Evolutionary conservation across 2,329 filamentous ascomycete genomes (phyloP), one percentile per base, ranked within the genome.

Genomic region (Exophiala dermatitidis): DNA sequence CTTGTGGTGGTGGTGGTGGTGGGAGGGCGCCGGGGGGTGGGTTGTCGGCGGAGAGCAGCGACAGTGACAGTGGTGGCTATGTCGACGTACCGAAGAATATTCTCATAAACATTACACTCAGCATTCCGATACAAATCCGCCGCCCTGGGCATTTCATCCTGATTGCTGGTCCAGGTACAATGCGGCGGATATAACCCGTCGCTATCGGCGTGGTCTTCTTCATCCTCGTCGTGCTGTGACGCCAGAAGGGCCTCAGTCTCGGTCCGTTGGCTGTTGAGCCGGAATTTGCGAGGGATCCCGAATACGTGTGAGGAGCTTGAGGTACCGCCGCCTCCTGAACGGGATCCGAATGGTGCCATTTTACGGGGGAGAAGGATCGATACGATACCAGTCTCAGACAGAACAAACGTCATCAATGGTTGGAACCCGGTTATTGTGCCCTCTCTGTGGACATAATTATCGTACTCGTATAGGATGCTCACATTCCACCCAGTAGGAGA

Each of bases 141-240:
- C 9, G 44, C 48, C 4, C 36, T 42, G 10, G 60, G 61, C 28
- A 57, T 54, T 6, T 53, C 48, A 2, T 29, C 48, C 12, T 58
- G 48, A 30, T 52, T 50, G 38, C 54, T 56, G 34, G 62, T 64
- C 60, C 58, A 63, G 9, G 54, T 56, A 45, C 56, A 60, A 40
- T 63, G 42, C 2, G 62, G 62, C 3, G 62, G 62, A 48, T 63
- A 64, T 26, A 64, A 54, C 4, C 62, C 62, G 44, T 63, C 59
- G 31, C 54, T 59, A 49, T 64, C 62, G 32, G 60, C 61, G 29
- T 54, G 49, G 31, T 59, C 57, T 40, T 61, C 57, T 46, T 56
- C 53, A 36, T 61, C 57, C 43, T 56, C 53, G 40, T 56, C 56
- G 41, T 56, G 48, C 45, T 54, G 53, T 3, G 71, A 51, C 32